Evolutionary conservation across 179 eudicot species (phyloP).

Genomic region (Kewa caespitosa): DNA sequence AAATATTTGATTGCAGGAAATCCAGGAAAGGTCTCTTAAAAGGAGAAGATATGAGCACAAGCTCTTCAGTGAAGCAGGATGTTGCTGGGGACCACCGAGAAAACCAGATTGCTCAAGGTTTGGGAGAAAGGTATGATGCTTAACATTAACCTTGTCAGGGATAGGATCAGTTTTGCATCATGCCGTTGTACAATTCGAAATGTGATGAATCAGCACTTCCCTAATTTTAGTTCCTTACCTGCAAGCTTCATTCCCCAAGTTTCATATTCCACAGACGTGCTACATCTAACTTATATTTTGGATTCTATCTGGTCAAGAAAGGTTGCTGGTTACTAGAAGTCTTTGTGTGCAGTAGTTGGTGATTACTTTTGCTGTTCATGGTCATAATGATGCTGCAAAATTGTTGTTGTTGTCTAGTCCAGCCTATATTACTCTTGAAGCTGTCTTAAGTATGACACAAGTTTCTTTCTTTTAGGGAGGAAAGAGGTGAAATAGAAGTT

Average conservation of each 20-base stretch:
- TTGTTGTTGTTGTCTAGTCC: background rate
- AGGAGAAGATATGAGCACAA: conserved; percentile 25
- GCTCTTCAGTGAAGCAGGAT: conserved; percentile 17
- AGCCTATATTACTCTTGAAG: background rate
- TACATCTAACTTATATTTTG: background rate
- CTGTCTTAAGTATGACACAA: background rate
- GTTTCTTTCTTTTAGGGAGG: conserved; percentile 36
- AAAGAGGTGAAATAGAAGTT: conserved; percentile 23
- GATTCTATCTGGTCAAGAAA: background rate
- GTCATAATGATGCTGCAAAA: background rate
- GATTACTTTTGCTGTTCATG: background rate
- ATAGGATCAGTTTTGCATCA: background rate
- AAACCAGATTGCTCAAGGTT: conserved; percentile 20
- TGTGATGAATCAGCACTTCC: background rate
- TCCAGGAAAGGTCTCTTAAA: conserved; percentile 22
- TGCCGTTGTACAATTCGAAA: background rate
- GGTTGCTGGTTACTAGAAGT: background rate
- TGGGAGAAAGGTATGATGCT: conserved; percentile 32
- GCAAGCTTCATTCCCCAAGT: background rate
- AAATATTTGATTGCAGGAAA: conserved; percentile 28
- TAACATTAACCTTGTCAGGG: background rate
- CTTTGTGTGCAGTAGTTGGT: background rate
- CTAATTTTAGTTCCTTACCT: background rate
- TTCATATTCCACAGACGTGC: background rate
- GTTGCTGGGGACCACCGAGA: conserved; percentile 15